Evolutionary conservation across 106 monocot genomes (phyloP).

Genomic region (Acanthochlamys bracteata): DNA sequence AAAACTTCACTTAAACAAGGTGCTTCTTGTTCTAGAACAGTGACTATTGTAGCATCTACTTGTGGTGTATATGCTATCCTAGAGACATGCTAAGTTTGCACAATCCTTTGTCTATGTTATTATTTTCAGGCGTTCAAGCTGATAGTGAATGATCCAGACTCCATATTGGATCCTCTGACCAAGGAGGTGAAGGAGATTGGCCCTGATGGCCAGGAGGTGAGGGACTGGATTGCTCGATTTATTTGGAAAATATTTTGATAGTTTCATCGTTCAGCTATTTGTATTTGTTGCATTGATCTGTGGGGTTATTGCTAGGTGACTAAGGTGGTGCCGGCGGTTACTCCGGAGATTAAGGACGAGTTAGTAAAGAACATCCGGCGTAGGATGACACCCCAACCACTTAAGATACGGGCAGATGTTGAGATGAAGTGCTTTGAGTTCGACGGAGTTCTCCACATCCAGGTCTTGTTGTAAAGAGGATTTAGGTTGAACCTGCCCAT

Average conservation of each 20-base stretch:
- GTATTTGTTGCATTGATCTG: not conserved
- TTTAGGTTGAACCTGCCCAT: not conserved
- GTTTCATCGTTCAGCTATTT: not conserved
- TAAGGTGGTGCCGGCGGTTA: slow-evolving; percentile 59
- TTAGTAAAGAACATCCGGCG: slow-evolving; percentile 80
- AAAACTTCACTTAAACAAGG: too few species aligned
- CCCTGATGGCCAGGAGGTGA: slow-evolving; percentile 73
- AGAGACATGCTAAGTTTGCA: too few species aligned
- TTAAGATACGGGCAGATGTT: slow-evolving; percentile 85
- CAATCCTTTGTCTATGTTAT: not conserved
- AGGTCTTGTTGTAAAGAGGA: slow-evolving; percentile 21
- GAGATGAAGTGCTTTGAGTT: slow-evolving; percentile 94
- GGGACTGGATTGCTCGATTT: not conserved
- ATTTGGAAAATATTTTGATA: too few species aligned
- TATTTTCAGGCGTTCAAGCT: slow-evolving; percentile 70
- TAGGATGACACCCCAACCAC: slow-evolving; percentile 90
- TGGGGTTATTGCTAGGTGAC: slow-evolving; percentile 25
- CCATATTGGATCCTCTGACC: slow-evolving; percentile 52
- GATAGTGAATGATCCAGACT: slow-evolving; percentile 73
- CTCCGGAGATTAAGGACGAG: slow-evolving; percentile 74
- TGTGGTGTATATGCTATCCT: too few species aligned
- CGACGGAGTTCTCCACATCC: slow-evolving; percentile 85
- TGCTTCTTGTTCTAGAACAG: too few species aligned
- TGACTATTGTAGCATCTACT: too few species aligned
- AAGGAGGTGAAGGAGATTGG: slow-evolving; percentile 71